Base-by-base conservation (phyloP, 495 filamentous ascomycete species). In the Penicillium taxi region DNA sequence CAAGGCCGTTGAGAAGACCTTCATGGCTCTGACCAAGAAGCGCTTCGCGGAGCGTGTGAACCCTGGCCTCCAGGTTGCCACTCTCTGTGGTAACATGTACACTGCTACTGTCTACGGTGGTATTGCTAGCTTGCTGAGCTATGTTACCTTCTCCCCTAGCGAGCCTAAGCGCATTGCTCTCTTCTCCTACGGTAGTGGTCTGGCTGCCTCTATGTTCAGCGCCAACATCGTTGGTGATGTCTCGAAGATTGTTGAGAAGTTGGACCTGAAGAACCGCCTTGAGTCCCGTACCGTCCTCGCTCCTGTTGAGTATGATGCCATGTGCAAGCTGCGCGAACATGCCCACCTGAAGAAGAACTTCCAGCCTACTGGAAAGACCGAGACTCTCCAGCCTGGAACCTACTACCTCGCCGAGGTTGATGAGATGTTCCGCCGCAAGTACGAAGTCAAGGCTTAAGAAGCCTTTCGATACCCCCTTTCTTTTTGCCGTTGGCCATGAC, bases 61-160 rank as follows among this genome's bases (percentile, higher is more conserved):
- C 57, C 88, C 93, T 24, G 66, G 73, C 53, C 83, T 91, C 56
- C 71, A 93, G 58, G 83, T 93, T 15, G 82, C 91, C 23, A 96
- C 88, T 27, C 81, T 86, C 69, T 95, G 88, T 64, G 93, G 91
- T 63, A 98, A 98, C 75, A 98, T 96, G 93, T 98, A 98, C 70
- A 89, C 82, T 52, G 91, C 82, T 32, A 94, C 86, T 57, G 84
- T 98, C 48, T 98, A 88, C 70, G 80, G 79, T 40, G 86, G 86
- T 37, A 72, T 98, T 28, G 75, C 78, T 58, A 81, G 79, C 48
- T 58, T 96, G 41, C 55, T 98, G 45, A 71, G 73, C 62, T 80
- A 88, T 55, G 67, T 89, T 37, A 67, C 73, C 44, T 78, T 77
- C 55, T 78, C 78, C 32, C 66, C 71, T 19, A 71, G 89, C 38